Evolutionary conservation across 1,139 yeast species (phyloP).

Genomic region (Insectozyma bohioensis): DNA sequence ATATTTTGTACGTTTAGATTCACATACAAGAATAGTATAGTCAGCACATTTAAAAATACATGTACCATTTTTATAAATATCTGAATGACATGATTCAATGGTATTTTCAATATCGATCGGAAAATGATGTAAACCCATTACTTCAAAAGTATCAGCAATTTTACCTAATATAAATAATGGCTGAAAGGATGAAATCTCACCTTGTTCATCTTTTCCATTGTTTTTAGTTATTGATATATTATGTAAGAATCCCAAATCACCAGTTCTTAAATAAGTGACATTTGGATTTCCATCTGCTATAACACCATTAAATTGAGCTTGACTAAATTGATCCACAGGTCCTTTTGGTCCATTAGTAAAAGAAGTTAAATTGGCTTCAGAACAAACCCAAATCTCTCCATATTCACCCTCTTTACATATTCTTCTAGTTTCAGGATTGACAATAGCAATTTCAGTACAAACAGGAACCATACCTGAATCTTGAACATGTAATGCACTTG

Average conservation of each 20-base stretch:
- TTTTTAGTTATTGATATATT: constrained; percentile 55
- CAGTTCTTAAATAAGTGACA: constrained; percentile 76
- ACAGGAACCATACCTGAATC: constrained; percentile 97
- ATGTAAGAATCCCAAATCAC: constrained; percentile 91
- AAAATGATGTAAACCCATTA: constrained; percentile 88
- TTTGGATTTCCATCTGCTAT: constrained; percentile 63
- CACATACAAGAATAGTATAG: constrained; percentile 75
- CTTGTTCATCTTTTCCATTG: constrained; percentile 22
- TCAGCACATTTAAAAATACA: constrained; percentile 86
- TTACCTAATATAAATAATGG: constrained; percentile 83
- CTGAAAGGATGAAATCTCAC: constrained; percentile 52
- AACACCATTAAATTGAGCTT: constrained; percentile 52
- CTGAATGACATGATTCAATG: constrained; percentile 64
- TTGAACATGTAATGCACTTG: constrained; percentile 73
- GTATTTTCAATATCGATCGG: constrained; percentile 81
- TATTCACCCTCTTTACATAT: constrained; percentile 90
- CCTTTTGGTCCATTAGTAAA: constrained; percentile 60
- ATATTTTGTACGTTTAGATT: constrained; percentile 51
- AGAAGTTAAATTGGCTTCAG: constrained; percentile 74
- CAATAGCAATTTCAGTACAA: constrained; percentile 90
- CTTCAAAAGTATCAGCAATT: constrained; percentile 87
- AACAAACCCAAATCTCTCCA: constrained; percentile 96
- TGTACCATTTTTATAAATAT: constrained; percentile 56
- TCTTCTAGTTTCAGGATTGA: constrained; percentile 83
- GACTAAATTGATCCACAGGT: constrained; percentile 39